Percentiles rank a stretch among this genome's conserved stretches.
Conservation (phyloP, 441 rosid species). For the Eugenia klotzschiana region DNA sequence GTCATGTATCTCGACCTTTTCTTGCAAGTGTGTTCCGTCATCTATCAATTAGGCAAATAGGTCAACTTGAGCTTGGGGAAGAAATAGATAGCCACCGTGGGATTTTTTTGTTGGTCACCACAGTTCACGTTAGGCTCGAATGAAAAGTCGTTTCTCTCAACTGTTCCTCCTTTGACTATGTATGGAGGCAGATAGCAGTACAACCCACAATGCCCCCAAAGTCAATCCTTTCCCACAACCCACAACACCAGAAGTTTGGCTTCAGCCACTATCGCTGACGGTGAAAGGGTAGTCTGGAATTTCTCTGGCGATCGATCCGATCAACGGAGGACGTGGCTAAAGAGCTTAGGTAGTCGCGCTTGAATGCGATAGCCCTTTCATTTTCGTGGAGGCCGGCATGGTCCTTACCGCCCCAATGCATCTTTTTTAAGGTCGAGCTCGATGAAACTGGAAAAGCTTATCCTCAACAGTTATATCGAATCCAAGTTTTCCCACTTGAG, state of each 20-base stretch:
- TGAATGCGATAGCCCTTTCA: not conserved
- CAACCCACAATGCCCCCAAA: not conserved
- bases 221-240: not conserved
- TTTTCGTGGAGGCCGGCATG: too few species aligned
- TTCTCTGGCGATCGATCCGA: not conserved
- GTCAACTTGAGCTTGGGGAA: not conserved
- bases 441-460: too few species aligned
- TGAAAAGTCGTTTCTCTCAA: not conserved
- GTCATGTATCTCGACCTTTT: not conserved
- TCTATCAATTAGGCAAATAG: not conserved
- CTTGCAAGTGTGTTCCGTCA: not conserved
- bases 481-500: not conserved
- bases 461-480: not conserved
- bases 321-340: not conserved
- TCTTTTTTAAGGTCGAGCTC: too few species aligned
- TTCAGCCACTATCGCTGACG: not conserved
- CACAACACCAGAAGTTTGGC: not conserved
- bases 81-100: not conserved
- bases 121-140: not conserved
- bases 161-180: not conserved
- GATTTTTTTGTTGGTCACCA: not conserved
- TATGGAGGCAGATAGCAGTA: not conserved
- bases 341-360: not conserved
- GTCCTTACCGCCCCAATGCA: too few species aligned
- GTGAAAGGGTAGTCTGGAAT: not conserved